Evolutionary conservation across 1,139 yeast genomes (phyloP), one percentile per base, ranked within the genome.

Genomic region (Yamadazyma diddensiae): DNA sequence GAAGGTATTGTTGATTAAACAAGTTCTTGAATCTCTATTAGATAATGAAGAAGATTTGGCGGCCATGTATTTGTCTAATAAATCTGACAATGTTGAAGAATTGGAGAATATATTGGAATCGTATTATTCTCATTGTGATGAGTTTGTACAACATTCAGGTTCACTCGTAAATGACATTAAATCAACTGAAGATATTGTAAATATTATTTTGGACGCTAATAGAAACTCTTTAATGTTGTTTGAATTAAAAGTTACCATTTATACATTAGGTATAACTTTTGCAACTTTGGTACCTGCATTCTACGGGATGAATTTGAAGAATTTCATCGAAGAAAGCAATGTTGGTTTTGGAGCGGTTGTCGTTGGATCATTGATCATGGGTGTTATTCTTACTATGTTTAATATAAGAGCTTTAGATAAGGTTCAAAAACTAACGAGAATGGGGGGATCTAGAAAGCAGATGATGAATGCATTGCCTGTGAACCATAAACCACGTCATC

Each of bases 161-260:
- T 82, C 90, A 21, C 64, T 88, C 35, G 78, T 86, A 21, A 76
- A 80, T 43, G 95, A 92, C 57, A 92, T 94, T 46, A 77, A 82
- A 42, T 87, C 94, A 11, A 92, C 99, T 0, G 98, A 94, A 53
- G 99, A 94, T 53, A 88, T 94, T 49, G 94, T 88, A 38, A 94
- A 94, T 55, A 92, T 94, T 48, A 87, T 94, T 37, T 62, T 94
- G 34, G 99, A 94, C 57, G 88, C 98, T 1, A 92, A 90, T 53
- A 79, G 99, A 59, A 94, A 94, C 58, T 82, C 95, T 5, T 69
- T 92, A 40, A 90, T 92, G 96, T 68, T 92, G 35, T 78, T 85
- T 47, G 96, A 92, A 47, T 62, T 92, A 44, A 81, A 85, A 48
- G 78, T 90, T 24, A 79, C 96, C 0, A 83, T 92, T 22, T 87